Evolutionary conservation across 2,329 filamentous ascomycete species (phyloP).

Genomic region (Hypoxylon sp.): DNA sequence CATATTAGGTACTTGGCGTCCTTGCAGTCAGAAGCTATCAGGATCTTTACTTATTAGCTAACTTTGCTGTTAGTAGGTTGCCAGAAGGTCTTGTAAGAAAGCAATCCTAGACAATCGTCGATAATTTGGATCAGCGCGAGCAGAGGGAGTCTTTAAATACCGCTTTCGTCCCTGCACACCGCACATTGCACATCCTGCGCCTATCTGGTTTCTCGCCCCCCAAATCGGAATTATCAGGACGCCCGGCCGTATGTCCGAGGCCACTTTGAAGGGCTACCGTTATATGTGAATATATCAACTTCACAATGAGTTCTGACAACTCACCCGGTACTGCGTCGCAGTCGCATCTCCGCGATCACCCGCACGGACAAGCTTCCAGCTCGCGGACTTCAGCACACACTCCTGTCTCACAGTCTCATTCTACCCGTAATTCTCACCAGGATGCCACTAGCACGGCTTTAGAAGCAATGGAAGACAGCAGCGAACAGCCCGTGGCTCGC

Average conservation of each 20-base stretch:
- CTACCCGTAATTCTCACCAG: slow-evolving; percentile 22
- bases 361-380: slow-evolving; percentile 47
- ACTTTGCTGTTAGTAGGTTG: background rate
- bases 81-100: slow-evolving; percentile 9
- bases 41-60: slow-evolving; percentile 5
- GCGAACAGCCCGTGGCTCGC: slow-evolving; percentile 58
- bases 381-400: slow-evolving; percentile 45
- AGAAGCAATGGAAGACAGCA: slow-evolving; percentile 53
- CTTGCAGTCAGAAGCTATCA: slow-evolving; percentile 6
- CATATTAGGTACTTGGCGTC: background rate
- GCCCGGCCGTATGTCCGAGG: slow-evolving; percentile 33
- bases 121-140: background rate
- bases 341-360: slow-evolving; percentile 59
- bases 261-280: slow-evolving; percentile 3
- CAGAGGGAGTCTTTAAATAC: slow-evolving; percentile 12
- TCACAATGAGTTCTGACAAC: slow-evolving; percentile 58
- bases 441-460: slow-evolving; percentile 62
- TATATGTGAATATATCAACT: slow-evolving; percentile 22
- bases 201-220: slow-evolving; percentile 29
- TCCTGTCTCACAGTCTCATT: slow-evolving; percentile 40
- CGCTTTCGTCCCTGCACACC: slow-evolving; percentile 23
- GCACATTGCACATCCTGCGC: slow-evolving; percentile 13
- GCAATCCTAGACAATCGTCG: slow-evolving; percentile 11
- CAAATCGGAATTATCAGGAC: slow-evolving; percentile 34
- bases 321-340: slow-evolving; percentile 59